phyloP scores from a whole-genome alignment of 23 red algal species.

The Chondrus crispus region DNA sequence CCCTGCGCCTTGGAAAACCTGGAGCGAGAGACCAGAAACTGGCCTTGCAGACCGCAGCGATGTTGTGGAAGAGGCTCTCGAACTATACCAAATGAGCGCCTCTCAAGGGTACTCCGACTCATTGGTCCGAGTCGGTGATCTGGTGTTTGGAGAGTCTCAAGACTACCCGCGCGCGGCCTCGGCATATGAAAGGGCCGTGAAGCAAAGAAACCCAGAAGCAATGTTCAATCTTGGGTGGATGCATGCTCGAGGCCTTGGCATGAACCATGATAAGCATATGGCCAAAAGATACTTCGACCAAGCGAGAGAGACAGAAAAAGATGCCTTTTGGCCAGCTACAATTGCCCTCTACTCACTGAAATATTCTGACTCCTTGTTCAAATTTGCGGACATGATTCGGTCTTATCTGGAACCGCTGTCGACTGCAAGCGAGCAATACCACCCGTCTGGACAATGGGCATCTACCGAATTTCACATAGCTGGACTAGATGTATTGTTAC shows the following conservation, averaged over 20 bases:
- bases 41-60: neutral
- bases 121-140: conserved; percentile 70
- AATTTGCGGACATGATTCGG: neutral
- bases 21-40: neutral
- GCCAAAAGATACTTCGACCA: conserved; percentile 81
- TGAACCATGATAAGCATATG: conserved; percentile 55
- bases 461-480: neutral
- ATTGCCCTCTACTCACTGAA: conserved; percentile 50
- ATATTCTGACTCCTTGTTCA: neutral
- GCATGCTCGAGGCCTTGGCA: conserved; percentile 65
- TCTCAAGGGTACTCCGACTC: conserved; percentile 51
- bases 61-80: conserved; percentile 31
- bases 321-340: conserved; percentile 46
- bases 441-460: too few species aligned
- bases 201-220: conserved; percentile 53
- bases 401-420: too few species aligned
- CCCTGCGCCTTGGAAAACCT: neutral
- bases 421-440: too few species aligned
- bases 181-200: conserved; percentile 64
- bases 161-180: conserved; percentile 51
- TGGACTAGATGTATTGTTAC: too few species aligned
- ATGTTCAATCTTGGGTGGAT: conserved; percentile 83
- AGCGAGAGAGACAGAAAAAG: neutral
- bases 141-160: conserved; percentile 54
- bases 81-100: conserved; percentile 72